Evolutionary conservation across 805 yeast species (phyloP).

Genomic region (Pichia manshurica): DNA sequence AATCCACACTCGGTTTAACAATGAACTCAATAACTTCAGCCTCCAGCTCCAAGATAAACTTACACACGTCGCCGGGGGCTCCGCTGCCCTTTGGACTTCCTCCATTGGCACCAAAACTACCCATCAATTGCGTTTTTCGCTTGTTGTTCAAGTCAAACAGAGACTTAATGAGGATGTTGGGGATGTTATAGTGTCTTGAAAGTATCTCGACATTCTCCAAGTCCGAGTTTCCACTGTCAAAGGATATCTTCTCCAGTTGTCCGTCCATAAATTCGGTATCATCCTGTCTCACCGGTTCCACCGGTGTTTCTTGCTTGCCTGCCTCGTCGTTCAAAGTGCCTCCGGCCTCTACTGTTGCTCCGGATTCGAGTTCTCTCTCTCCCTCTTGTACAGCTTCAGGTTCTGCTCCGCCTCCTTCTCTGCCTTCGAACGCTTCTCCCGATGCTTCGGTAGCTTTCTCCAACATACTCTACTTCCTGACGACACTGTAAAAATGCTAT

Average conservation of each 20-base stretch:
- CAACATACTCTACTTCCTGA: too few species aligned
- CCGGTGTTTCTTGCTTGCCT: neutral
- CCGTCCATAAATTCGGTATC: neutral
- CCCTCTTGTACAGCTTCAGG: too few species aligned
- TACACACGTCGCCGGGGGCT: slow-evolving; percentile 32
- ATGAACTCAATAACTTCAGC: slow-evolving; percentile 42
- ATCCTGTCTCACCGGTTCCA: neutral
- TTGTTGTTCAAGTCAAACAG: slow-evolving; percentile 26
- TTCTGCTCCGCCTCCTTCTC: too few species aligned
- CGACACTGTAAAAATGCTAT: too few species aligned
- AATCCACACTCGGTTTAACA: slow-evolving; percentile 33
- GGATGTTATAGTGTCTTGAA: slow-evolving; percentile 21
- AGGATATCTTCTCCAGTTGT: slow-evolving; percentile 8
- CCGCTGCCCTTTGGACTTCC: too few species aligned
- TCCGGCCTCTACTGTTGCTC: neutral
- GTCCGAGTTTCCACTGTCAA: slow-evolving; percentile 9
- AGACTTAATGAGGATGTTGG: slow-evolving; percentile 29
- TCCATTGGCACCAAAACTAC: too few species aligned
- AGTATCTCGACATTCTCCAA: slow-evolving; percentile 20
- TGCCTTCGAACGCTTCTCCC: too few species aligned
- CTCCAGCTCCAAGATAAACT: slow-evolving; percentile 46
- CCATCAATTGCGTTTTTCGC: slow-evolving; percentile 3
- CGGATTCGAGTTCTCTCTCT: too few species aligned
- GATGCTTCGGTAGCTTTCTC: too few species aligned
- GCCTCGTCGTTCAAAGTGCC: neutral